Conservation (phyloP, 495 filamentous ascomycete species). For the Thermochaetoides thermophila region DNA sequence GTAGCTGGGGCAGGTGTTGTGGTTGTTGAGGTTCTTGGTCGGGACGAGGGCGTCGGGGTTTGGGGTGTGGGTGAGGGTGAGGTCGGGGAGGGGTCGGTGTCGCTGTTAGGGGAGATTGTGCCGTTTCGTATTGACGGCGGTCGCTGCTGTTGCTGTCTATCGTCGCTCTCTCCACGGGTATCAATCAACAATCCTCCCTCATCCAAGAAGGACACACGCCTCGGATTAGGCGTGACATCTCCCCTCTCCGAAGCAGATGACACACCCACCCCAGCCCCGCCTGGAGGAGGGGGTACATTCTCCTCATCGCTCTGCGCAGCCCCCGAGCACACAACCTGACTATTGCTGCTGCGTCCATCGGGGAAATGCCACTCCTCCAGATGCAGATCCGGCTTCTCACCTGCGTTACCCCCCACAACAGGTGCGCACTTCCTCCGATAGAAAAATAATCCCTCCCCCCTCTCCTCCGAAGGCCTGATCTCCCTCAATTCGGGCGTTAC, state of each 20-base stretch:
- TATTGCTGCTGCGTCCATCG: conserved; percentile 5
- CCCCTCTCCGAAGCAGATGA: conserved; percentile 18
- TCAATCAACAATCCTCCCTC: conserved; percentile 48
- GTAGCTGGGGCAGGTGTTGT: too few species aligned
- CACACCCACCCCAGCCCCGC: conserved; percentile 9
- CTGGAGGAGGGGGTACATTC: too few species aligned
- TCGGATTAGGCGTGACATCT: conserved; percentile 27
- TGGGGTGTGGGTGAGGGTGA: too few species aligned
- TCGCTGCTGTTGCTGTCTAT: too few species aligned
- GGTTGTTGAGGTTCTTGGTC: too few species aligned
- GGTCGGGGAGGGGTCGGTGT: too few species aligned
- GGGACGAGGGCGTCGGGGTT: too few species aligned
- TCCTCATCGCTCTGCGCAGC: conserved; percentile 22
- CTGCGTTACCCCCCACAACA: too few species aligned
- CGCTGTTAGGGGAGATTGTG: too few species aligned
- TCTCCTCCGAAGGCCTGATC: too few species aligned
- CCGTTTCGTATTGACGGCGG: too few species aligned
- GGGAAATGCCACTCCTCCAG: conserved; percentile 28
- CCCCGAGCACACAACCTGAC: conserved; percentile 4
- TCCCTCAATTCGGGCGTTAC: conserved; percentile 43
- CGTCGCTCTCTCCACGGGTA: too few species aligned
- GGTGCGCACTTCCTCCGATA: neutral
- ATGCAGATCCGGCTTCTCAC: conserved; percentile 8
- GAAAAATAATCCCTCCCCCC: conserved; percentile 10
- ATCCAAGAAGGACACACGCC: conserved; percentile 53